Evolutionary conservation across 257 asterid genomes (phyloP).

Genomic region (Asclepias syriaca): DNA sequence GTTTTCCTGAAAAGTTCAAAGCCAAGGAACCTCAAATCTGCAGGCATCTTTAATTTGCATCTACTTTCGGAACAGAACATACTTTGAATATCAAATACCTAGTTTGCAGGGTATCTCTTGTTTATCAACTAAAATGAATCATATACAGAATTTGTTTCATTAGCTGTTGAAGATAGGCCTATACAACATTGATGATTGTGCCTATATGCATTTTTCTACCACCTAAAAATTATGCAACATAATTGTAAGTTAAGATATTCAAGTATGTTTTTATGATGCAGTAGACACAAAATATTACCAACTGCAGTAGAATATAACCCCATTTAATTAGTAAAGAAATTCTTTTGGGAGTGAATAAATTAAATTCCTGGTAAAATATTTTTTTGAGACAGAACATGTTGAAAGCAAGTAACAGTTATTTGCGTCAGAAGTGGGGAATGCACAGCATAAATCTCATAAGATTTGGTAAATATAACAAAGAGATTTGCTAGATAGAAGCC

Average conservation of each 20-base stretch:
- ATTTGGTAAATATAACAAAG: background rate
- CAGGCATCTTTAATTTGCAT: slow-evolving; percentile 5
- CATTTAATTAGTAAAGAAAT: background rate
- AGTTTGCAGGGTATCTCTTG: background rate
- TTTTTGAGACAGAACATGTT: background rate
- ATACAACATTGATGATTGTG: background rate
- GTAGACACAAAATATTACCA: background rate
- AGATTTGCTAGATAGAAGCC: background rate
- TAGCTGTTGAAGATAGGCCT: background rate
- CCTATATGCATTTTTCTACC: background rate
- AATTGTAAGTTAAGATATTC: background rate
- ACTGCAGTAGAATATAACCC: background rate
- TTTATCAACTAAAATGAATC: background rate
- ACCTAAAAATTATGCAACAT: background rate
- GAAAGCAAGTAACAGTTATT: background rate
- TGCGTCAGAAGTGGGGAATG: background rate
- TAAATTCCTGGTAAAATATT: background rate
- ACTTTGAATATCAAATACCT: background rate
- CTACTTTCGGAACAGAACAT: slow-evolving; percentile 1
- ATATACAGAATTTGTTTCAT: background rate
- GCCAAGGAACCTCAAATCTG: slow-evolving; percentile 7
- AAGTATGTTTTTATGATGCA: background rate
- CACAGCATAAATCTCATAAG: background rate
- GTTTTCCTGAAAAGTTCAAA: slow-evolving; percentile 56
- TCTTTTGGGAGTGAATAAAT: background rate